These are phyloP conservation scores for Acacia concinna DNA, from an alignment of 331 rosid species.

Conservation along the genomic window DNA sequence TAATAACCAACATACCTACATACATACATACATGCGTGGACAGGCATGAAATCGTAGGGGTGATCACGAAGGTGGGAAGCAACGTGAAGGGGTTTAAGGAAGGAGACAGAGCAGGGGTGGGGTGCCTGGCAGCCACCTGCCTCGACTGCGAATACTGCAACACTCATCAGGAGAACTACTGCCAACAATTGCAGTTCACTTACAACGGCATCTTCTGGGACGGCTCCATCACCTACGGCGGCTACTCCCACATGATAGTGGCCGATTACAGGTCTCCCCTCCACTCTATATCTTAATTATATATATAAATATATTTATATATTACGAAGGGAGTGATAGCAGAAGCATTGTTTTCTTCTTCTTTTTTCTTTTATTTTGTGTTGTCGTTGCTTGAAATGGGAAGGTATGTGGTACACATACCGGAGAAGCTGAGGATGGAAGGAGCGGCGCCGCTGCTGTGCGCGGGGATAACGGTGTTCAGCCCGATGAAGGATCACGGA, in stretches of 20 bases:
- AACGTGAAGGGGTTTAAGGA: conserved; percentile 53
- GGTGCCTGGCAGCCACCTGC: conserved; percentile 66
- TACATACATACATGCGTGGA: not conserved
- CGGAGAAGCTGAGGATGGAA: conserved; percentile 57
- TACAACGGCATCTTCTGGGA: conserved; percentile 76
- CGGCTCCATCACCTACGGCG: conserved; percentile 69
- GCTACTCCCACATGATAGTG: conserved; percentile 55
- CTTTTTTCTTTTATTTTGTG: too few relatives aligned
- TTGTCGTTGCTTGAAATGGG: not conserved
- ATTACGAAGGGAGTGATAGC: not conserved
- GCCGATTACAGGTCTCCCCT: conserved; percentile 54
- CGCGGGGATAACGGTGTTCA: conserved; percentile 70
- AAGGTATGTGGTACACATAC: conserved; percentile 71
- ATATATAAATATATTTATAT: too few relatives aligned
- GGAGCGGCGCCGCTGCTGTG: conserved; percentile 68
- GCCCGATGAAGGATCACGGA: conserved; percentile 58
- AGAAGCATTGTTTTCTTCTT: not conserved
- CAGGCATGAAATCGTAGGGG: conserved; percentile 65
- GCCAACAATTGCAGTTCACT: conserved; percentile 39
- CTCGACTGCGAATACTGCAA: conserved; percentile 57
- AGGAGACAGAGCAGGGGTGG: conserved; percentile 71
- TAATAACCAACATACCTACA: not conserved
- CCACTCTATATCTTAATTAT: not conserved
- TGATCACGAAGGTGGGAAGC: conserved; percentile 56
- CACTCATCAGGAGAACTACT: conserved; percentile 50